These are phyloP conservation scores for Alternaria atra DNA, from an alignment of 2,329 filamentous ascomycete genomes.

Conservation along the genomic window DNA sequence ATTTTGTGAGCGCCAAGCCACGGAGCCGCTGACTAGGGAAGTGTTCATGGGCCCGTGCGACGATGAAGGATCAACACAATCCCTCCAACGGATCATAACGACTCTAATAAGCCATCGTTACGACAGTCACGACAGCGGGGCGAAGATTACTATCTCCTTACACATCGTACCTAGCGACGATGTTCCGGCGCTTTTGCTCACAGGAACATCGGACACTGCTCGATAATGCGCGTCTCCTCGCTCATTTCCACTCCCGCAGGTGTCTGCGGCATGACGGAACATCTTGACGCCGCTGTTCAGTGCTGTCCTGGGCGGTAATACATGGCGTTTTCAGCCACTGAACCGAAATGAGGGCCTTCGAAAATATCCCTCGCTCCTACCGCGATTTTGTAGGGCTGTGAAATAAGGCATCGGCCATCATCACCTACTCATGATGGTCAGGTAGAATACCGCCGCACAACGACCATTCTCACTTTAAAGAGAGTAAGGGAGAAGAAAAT, in stretches of 20 bases:
- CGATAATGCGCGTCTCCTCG: background rate
- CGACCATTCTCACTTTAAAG: background rate
- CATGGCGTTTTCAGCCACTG: background rate
- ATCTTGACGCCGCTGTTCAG: constrained; percentile 11
- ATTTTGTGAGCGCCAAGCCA: constrained; percentile 1
- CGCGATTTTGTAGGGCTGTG: background rate
- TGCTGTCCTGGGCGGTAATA: constrained; percentile 11
- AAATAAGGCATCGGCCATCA: background rate
- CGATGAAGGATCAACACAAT: constrained; percentile 1
- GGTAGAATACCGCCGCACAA: background rate
- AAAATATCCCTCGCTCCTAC: background rate
- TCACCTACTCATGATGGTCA: background rate
- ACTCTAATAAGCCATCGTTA: background rate
- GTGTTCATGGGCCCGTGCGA: background rate
- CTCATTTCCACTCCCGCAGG: constrained; percentile 18
- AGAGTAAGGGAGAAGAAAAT: background rate
- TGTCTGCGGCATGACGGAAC: constrained; percentile 19
- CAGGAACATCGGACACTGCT: background rate
- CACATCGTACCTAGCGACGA: background rate
- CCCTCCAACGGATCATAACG: constrained; percentile 3
- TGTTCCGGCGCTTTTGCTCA: background rate
- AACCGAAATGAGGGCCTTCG: constrained; percentile 12
- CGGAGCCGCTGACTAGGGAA: background rate
- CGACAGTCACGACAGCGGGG: background rate
- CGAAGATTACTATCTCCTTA: background rate